A percentile compares a stretch with the other conserved stretches of the same genome.
Conservation (phyloP, 2,329 filamentous ascomycete genomes). For the Penicillium sp. region DNA sequence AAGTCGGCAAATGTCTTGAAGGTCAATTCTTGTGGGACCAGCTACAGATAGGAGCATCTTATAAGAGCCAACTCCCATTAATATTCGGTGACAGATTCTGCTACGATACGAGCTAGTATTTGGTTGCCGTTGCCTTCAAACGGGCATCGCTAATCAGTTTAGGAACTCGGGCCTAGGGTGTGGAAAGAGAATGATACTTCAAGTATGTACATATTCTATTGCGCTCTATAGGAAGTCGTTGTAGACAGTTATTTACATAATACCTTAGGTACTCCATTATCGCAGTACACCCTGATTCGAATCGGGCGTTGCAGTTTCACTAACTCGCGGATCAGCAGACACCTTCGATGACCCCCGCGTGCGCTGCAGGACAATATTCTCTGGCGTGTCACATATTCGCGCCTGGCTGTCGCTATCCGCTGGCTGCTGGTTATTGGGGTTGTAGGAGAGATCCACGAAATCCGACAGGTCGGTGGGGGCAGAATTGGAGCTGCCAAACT, state of each 20-base stretch:
- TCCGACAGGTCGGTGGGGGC: slow-evolving; percentile 27
- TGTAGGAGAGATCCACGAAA: slow-evolving; percentile 29
- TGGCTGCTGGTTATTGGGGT: slow-evolving; percentile 7
- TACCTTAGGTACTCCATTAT: slow-evolving; percentile 14
- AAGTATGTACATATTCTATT: background rate
- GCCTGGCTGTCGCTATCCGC: slow-evolving; percentile 24
- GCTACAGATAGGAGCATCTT: background rate
- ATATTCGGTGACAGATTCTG: too few species aligned
- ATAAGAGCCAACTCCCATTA: too few species aligned
- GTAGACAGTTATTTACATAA: slow-evolving; percentile 7
- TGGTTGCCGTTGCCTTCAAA: too few species aligned
- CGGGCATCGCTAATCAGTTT: too few species aligned
- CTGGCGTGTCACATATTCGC: slow-evolving; percentile 3
- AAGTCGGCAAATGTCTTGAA: too few species aligned
- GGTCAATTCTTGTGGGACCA: background rate
- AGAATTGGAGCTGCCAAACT: slow-evolving; percentile 17
- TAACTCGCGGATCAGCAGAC: slow-evolving; percentile 15
- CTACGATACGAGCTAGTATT: too few species aligned
- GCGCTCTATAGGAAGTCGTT: background rate
- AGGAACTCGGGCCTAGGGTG: too few species aligned
- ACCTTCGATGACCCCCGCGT: slow-evolving; percentile 15
- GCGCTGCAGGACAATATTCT: slow-evolving; percentile 5
- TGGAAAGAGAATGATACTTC: too few species aligned
- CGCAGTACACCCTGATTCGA: slow-evolving; percentile 8
- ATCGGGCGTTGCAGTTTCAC: slow-evolving; percentile 3